Evolutionary conservation across 768 basidiomycete genomes (phyloP).

Genomic region (Macrocybe gigantea): DNA sequence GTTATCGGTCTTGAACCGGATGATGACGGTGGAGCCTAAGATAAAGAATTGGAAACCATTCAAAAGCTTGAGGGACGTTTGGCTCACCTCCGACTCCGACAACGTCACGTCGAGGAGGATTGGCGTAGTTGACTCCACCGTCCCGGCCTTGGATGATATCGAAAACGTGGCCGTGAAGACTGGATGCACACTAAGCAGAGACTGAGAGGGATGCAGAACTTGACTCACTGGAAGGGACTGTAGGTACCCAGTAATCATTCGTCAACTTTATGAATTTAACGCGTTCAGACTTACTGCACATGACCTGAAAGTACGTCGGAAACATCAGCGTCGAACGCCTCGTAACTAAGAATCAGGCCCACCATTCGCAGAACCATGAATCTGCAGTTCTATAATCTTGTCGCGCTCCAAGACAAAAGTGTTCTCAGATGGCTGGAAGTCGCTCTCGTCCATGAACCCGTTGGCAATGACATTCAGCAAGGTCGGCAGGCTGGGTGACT

Average conservation of each 20-base stretch:
- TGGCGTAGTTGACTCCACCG: conserved; percentile 14
- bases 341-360: neutral
- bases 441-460: conserved; percentile 7
- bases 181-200: conserved; percentile 14
- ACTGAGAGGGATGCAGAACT: neutral
- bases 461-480: conserved; percentile 16
- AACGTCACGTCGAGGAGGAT: conserved; percentile 21
- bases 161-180: conserved; percentile 22
- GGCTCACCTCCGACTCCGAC: conserved; percentile 7
- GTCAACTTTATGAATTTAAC: neutral
- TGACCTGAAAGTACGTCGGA: conserved; percentile 2
- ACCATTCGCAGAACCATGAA: conserved; percentile 19
- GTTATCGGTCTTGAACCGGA: neutral
- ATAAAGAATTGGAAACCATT: neutral
- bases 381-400: conserved; percentile 15
- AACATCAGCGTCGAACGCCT: neutral
- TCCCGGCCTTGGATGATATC: conserved; percentile 15
- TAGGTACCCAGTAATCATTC: conserved; percentile 4
- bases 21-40: conserved; percentile 12
- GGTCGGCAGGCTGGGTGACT: conserved; percentile 14
- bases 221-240: conserved; percentile 12
- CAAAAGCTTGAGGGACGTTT: neutral
- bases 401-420: conserved; percentile 13
- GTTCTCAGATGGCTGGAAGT: conserved; percentile 15
- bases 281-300: neutral